Conservation (phyloP, 345 rosid genomes). For the Schrenkiella parvula region DNA sequence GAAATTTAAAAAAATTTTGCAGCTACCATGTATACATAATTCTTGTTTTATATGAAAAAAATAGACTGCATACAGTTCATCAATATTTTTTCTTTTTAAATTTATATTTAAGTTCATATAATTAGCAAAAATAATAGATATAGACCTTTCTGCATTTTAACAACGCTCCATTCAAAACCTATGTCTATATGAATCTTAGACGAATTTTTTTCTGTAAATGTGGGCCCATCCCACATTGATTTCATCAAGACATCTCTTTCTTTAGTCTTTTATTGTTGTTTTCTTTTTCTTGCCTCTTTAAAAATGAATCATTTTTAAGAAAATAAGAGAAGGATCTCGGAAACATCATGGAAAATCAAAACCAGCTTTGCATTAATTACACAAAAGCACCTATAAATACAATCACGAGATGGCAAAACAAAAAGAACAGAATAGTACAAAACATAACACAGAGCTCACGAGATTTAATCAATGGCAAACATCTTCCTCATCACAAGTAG, state of each 20-base stretch:
- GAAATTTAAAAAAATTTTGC: too few species aligned
- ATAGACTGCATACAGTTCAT: too few species aligned
- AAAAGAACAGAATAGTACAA: background rate
- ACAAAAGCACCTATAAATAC: slow-evolving; percentile 24
- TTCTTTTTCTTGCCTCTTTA: background rate
- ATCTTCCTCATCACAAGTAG: slow-evolving; percentile 13
- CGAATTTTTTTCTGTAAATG: too few species aligned
- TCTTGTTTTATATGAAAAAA: too few species aligned
- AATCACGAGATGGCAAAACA: slow-evolving; percentile 1
- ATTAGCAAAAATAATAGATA: too few species aligned
- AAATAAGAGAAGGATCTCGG: slow-evolving; percentile 22
- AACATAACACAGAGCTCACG: background rate
- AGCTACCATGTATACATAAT: too few species aligned
- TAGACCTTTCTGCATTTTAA: too few species aligned
- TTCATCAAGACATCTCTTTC: background rate
- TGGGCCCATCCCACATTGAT: slow-evolving; percentile 1
- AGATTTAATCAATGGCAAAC: slow-evolving; percentile 32
- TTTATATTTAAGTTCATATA: too few species aligned
- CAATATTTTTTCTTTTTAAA: too few species aligned
- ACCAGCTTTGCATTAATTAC: slow-evolving; percentile 24
- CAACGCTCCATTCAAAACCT: too few species aligned
- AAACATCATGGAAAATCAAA: slow-evolving; percentile 18
- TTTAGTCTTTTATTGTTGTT: background rate
- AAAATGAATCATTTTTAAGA: background rate
- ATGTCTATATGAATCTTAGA: too few species aligned